Evolutionary conservation across 768 basidiomycete genomes (phyloP).

Genomic region (Rickenella mellea): DNA sequence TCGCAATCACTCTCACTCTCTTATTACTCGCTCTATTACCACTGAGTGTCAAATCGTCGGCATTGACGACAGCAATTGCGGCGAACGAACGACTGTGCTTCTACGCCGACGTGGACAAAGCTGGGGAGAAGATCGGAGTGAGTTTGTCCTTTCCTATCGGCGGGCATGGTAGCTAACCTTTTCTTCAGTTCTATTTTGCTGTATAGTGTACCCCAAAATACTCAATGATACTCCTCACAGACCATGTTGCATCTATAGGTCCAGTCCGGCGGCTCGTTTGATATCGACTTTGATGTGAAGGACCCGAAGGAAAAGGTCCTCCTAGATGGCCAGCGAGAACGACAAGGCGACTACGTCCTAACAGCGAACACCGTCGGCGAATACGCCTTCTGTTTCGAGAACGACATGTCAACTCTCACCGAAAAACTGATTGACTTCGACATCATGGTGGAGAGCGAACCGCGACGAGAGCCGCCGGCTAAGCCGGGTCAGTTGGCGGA

Average conservation of each 20-base stretch:
- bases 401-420: conserved; percentile 90
- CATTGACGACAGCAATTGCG: conserved; percentile 69
- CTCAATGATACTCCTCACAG: not conserved
- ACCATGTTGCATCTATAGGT: too few species aligned
- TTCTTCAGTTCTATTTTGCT: conserved; percentile 88
- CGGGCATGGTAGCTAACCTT: conserved; percentile 1
- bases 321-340: conserved; percentile 80
- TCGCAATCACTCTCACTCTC: too few species aligned
- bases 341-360: conserved; percentile 94
- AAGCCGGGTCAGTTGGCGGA: conserved; percentile 84
- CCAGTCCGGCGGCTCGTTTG: conserved; percentile 95
- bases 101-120: conserved; percentile 94
- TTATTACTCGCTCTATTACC: too few species aligned
- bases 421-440: conserved; percentile 93
- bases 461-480: conserved; percentile 78
- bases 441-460: conserved; percentile 98
- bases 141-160: conserved; percentile 18
- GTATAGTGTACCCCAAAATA: conserved; percentile 35
- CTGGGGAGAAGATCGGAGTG: conserved; percentile 84
- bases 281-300: conserved; percentile 88
- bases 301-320: conserved; percentile 85
- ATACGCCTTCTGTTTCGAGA: conserved; percentile 96
- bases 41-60: too few species aligned
- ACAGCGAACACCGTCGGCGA: conserved; percentile 89
- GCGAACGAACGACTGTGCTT: conserved; percentile 86